Percentiles rank a stretch among this genome's conserved stretches.
Evolutionary conservation across 306 rosid species (phyloP).

Genomic region (Styphnolobium japonicum): DNA sequence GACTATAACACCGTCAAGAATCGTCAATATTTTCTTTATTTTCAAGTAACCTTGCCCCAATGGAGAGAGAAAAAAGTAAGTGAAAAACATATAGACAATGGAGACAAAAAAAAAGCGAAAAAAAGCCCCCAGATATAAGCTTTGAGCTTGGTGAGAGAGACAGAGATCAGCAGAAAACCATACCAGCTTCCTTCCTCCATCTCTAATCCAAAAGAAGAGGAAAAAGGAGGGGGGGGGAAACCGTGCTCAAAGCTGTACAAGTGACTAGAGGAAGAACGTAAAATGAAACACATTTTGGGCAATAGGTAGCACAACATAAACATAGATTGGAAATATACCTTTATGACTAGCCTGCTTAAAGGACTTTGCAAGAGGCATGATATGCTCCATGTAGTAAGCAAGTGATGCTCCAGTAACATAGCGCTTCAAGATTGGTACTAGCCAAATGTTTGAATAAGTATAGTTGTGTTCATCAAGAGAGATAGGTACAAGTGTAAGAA

Average conservation of each 20-base stretch:
- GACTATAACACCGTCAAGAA: background rate
- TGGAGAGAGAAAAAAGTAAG: too few relatives aligned
- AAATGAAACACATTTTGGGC: background rate
- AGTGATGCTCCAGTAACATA: conserved; percentile 81
- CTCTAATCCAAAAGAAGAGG: background rate
- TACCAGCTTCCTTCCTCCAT: background rate
- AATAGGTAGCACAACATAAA: background rate
- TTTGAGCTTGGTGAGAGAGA: background rate
- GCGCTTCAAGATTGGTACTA: conserved; percentile 69
- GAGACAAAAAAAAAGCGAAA: too few relatives aligned
- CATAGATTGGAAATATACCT: conserved; percentile 45
- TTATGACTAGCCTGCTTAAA: conserved; percentile 66
- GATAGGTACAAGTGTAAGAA: conserved; percentile 65
- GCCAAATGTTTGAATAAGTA: conserved; percentile 68
- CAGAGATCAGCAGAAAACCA: background rate
- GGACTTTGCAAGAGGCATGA: conserved; percentile 84
- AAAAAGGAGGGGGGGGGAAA: background rate
- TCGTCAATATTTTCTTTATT: background rate
- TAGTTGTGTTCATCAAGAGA: conserved; percentile 49
- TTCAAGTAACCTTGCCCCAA: background rate
- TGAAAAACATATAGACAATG: background rate
- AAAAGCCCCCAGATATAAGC: background rate
- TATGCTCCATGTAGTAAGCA: conserved; percentile 62
- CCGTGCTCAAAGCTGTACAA: background rate
- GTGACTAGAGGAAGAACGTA: background rate